phyloP scores from a whole-genome alignment of 768 basidiomycete species.

The Amanita rubescens region DNA sequence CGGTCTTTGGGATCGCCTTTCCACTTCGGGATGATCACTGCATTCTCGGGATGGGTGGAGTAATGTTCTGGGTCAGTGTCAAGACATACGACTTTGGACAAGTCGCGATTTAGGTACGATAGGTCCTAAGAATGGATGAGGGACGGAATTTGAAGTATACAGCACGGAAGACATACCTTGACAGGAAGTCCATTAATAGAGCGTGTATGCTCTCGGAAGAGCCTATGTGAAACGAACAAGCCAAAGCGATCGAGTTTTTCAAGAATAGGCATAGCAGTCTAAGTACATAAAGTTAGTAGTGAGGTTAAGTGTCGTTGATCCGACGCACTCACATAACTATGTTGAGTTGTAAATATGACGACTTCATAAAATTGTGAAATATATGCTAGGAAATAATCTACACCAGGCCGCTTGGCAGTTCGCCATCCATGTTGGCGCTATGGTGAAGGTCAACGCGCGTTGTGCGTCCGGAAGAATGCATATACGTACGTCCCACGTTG shows the following conservation, averaged over 20 bases:
- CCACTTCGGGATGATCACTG: slow-evolving; percentile 82
- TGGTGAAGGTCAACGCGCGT: background rate
- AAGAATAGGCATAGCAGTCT: slow-evolving; percentile 85
- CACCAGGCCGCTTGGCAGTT: slow-evolving; percentile 95
- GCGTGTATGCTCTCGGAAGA: slow-evolving; percentile 91
- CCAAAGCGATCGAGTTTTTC: slow-evolving; percentile 94
- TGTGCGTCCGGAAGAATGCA: background rate
- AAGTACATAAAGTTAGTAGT: background rate
- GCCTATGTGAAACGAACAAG: slow-evolving; percentile 80
- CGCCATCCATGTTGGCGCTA: slow-evolving; percentile 94
- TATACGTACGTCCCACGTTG: slow-evolving; percentile 88
- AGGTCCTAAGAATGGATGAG: slow-evolving; percentile 50
- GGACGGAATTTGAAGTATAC: background rate
- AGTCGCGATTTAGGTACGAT: slow-evolving; percentile 89
- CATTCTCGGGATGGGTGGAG: slow-evolving; percentile 80
- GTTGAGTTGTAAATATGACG: slow-evolving; percentile 90
- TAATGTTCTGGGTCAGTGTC: slow-evolving; percentile 81
- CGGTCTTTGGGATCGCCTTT: slow-evolving; percentile 61
- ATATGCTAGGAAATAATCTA: slow-evolving; percentile 97
- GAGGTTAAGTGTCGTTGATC: slow-evolving; percentile 2
- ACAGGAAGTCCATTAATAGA: slow-evolving; percentile 76
- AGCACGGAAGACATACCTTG: slow-evolving; percentile 45
- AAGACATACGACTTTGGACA: slow-evolving; percentile 81
- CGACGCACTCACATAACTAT: slow-evolving; percentile 66
- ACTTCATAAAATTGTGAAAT: slow-evolving; percentile 98